Evolutionary conservation across 306 rosid species (phyloP).

Genomic region (Acacia crassicarpa): DNA sequence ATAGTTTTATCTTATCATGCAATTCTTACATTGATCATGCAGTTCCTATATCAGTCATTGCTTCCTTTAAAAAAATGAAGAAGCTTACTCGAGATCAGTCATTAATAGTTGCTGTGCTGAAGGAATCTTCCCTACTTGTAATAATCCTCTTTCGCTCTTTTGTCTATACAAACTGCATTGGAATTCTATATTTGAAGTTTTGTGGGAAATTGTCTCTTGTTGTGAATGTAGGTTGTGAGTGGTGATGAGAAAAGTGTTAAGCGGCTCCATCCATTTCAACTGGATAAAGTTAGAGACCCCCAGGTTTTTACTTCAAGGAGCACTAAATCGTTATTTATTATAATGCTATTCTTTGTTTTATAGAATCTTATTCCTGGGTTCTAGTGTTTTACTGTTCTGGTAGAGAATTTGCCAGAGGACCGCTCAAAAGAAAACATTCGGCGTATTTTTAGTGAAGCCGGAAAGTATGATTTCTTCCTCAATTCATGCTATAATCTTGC

Average conservation of each 20-base stretch:
- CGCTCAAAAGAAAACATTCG: constrained; percentile 77
- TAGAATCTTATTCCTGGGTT: constrained; percentile 50
- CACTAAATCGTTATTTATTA: not conserved
- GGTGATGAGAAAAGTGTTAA: constrained; percentile 80
- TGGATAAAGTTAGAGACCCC: constrained; percentile 57
- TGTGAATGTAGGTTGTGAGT: constrained; percentile 70
- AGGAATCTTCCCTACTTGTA: constrained; percentile 86
- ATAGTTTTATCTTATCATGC: constrained; percentile 2
- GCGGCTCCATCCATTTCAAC: constrained; percentile 67
- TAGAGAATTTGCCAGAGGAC: constrained; percentile 87
- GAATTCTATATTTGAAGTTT: constrained; percentile 27
- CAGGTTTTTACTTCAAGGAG: constrained; percentile 59
- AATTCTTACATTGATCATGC: constrained; percentile 40
- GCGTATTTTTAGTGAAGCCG: constrained; percentile 76
- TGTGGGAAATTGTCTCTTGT: constrained; percentile 12
- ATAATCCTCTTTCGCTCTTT: constrained; percentile 30
- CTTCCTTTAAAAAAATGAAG: constrained; percentile 84
- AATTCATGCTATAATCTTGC: constrained; percentile 1
- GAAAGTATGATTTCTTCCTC: constrained; percentile 59
- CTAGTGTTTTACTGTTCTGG: constrained; percentile 90
- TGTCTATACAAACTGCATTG: constrained; percentile 23
- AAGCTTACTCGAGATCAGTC: constrained; percentile 63
- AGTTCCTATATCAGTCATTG: constrained; percentile 76
- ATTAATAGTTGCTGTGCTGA: constrained; percentile 62
- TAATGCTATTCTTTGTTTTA: constrained; percentile 15